Evolutionary conservation across 176 grass and related monocot genomes (phyloP).

Genomic region (Carex scoparia): DNA sequence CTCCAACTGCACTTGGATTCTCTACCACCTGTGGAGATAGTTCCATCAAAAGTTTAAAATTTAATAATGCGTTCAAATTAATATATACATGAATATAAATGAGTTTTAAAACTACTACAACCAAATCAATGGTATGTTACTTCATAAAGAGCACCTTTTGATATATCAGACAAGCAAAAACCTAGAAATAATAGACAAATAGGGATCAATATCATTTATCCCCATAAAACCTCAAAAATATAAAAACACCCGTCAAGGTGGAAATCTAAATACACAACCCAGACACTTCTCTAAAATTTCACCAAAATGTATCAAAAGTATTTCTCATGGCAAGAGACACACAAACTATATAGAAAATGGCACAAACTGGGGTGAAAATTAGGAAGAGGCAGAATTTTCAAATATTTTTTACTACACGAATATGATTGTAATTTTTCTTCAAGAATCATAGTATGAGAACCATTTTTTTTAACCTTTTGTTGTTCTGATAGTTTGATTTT

Average conservation of each 20-base stretch:
- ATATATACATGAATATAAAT: too few relatives aligned
- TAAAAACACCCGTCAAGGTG: neutral
- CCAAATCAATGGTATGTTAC: neutral
- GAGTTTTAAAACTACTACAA: too few relatives aligned
- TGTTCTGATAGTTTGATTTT: neutral
- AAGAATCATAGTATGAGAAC: too few relatives aligned
- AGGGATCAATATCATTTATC: neutral
- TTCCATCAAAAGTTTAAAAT: neutral
- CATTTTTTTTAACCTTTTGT: neutral
- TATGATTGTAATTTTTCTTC: too few relatives aligned
- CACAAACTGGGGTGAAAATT: too few relatives aligned
- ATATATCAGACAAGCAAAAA: neutral
- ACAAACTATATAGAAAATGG: neutral
- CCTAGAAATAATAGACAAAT: neutral
- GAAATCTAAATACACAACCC: too few relatives aligned
- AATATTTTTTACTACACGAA: too few relatives aligned
- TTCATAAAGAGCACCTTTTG: neutral
- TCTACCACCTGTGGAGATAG: constrained; percentile 32
- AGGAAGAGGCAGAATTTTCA: too few relatives aligned
- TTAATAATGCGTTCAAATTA: neutral
- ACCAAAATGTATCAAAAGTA: neutral
- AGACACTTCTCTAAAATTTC: neutral
- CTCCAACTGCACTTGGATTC: constrained; percentile 42
- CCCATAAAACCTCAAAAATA: neutral
- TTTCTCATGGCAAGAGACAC: neutral